Evolutionary conservation across 1,284 basidiomycete species (phyloP).

Genomic region (Cerrena zonata): DNA sequence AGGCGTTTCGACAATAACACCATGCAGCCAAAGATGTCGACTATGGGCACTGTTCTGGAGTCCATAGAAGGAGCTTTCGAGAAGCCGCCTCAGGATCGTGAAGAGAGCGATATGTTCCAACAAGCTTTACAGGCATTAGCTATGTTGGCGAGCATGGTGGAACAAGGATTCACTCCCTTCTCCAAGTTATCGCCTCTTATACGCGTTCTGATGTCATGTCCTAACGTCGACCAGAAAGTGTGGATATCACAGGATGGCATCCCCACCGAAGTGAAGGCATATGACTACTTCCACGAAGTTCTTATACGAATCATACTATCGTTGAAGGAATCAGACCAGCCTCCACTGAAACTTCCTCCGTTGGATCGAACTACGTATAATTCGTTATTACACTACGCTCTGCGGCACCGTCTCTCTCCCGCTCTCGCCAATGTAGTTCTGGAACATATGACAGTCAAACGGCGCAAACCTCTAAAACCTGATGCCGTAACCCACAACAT

Average conservation of each 20-base stretch:
- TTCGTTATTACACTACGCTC: constrained; percentile 57
- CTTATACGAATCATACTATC: constrained; percentile 41
- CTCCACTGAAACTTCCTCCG: constrained; percentile 24
- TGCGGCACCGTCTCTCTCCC: constrained; percentile 53
- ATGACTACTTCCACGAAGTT: constrained; percentile 53
- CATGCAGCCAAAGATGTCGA: neutral
- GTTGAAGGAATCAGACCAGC: constrained; percentile 10
- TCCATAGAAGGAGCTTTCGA: constrained; percentile 12
- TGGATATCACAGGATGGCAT: constrained; percentile 35
- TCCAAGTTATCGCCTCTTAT: constrained; percentile 40
- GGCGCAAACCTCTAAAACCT: constrained; percentile 37
- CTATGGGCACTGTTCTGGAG: constrained; percentile 12
- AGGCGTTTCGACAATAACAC: constrained; percentile 7
- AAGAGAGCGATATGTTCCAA: constrained; percentile 20
- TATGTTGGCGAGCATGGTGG: constrained; percentile 47
- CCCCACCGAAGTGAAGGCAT: constrained; percentile 37
- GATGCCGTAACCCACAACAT: constrained; percentile 52
- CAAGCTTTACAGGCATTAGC: constrained; percentile 51
- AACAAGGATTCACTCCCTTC: constrained; percentile 43
- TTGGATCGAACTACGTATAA: constrained; percentile 50
- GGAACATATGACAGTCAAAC: constrained; percentile 45
- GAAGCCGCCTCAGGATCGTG: constrained; percentile 4
- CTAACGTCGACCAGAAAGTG: constrained; percentile 38
- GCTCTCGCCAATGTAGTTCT: constrained; percentile 43
- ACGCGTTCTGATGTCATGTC: constrained; percentile 44